Base-by-base conservation (phyloP, 495 filamentous ascomycete genomes). In the Immersiella caudata region DNA sequence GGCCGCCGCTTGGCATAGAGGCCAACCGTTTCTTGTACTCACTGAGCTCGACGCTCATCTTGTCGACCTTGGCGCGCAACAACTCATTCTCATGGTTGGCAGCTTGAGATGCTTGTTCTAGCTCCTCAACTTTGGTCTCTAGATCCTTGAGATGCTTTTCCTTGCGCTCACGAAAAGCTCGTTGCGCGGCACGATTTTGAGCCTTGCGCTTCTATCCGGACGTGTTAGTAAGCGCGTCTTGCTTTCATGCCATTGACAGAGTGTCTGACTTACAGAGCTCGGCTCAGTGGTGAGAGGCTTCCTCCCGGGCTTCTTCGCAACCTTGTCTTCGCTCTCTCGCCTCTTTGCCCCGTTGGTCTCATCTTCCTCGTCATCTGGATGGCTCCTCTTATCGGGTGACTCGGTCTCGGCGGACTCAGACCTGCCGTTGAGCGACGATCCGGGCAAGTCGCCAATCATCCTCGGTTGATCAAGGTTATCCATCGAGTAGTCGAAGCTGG, bases 61-160 rank as follows among this genome's bases (percentile, higher is more conserved):
- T 90, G 63, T 96, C 93, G 52, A 99, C 89, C 77, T 97, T 89
- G 29, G 91, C 88, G 54, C 91, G 90, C 18, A 98, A 85, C 57
- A 92, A 79, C 58, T 86, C 88, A 71, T 98, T 98, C 79, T 98
- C 93, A 69, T 93, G 88, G 74, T 89, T 95, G 40, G 93, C 84
- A 26, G 87, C 81, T 68, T 96, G 89, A 0, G 94, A 96, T 1
- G 86, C 84, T 79, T 94, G 94, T 75, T 96, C 90, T n/a, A 99
- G 81, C 71, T 97, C 93, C 21, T 91, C 85, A 22, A 98, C 95
- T 76, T 97, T 97, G 58, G 89, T 92, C 78, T 99, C 95, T 26
- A 99, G 83, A 73, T 99, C 96, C 75, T 94, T 96, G 52, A 99
- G 75, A 73, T 99, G 95, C 79, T 92, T 96, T 80, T 99, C 95